Conservation (phyloP, 495 filamentous ascomycete genomes). For the Schizothecium vesticola region DNA sequence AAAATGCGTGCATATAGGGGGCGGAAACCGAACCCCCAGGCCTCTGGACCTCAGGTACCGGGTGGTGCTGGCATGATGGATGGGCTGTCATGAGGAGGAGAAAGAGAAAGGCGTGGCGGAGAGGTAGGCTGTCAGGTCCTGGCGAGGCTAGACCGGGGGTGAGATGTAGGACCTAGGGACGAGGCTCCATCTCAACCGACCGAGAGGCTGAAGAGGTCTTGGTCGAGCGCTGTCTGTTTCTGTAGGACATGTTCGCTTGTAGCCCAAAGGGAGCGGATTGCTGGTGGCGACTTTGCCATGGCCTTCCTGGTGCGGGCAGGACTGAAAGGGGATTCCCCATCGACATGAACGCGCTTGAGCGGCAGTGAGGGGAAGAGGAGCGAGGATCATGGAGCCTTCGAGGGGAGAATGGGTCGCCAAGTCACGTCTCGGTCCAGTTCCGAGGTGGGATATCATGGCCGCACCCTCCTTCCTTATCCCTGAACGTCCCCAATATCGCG, state of each 20-base stretch:
- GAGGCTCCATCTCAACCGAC: slow-evolving; percentile 5
- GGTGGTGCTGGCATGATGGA: not conserved
- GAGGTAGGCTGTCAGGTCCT: not conserved
- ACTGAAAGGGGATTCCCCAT: not conserved
- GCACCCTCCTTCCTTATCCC: not conserved
- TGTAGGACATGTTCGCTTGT: not conserved
- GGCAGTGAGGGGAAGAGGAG: not conserved
- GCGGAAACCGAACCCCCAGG: not conserved
- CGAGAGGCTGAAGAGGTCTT: not conserved
- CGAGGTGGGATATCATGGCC: not conserved
- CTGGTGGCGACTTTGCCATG: not conserved
- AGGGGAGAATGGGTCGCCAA: not conserved
- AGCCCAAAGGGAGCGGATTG: not conserved
- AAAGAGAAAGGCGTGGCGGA: not conserved
- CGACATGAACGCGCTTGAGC: not conserved
- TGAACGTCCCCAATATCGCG: not conserved
- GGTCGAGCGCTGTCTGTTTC: not conserved
- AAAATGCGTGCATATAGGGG: not conserved
- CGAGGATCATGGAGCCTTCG: not conserved
- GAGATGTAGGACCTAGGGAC: slow-evolving; percentile 8
- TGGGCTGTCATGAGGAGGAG: not conserved
- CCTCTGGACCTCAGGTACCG: not conserved
- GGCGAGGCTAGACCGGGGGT: not conserved
- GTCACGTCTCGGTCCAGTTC: not conserved
- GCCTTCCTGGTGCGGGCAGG: not conserved